Percentiles rank a stretch among this genome's conserved stretches.
Evolutionary conservation across 2,329 filamentous ascomycete species (phyloP).

Genomic region (Elsinoe perseae): DNA sequence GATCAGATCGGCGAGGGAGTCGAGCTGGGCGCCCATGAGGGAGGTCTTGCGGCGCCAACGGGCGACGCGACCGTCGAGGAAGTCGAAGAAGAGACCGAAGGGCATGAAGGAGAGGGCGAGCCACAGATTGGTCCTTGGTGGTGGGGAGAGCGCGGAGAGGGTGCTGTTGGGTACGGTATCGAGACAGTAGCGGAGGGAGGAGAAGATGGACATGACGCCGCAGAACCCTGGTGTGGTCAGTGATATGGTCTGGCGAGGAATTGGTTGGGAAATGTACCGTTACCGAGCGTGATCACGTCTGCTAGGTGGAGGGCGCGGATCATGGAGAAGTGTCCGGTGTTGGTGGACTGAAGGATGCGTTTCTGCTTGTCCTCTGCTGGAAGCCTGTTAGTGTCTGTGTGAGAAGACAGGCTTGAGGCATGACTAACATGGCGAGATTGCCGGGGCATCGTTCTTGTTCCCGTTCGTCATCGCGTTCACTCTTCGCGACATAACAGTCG

Average conservation of each 20-base stretch:
- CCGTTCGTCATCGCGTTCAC: conserved; percentile 9
- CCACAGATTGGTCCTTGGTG: conserved; percentile 62
- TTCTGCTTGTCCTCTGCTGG: conserved; percentile 68
- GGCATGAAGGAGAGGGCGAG: conserved; percentile 79
- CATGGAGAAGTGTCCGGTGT: conserved; percentile 63
- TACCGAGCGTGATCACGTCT: conserved; percentile 75
- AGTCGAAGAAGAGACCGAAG: conserved; percentile 92
- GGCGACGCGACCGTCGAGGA: conserved; percentile 94
- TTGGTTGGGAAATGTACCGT: conserved; percentile 42
- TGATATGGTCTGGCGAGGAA: conserved; percentile 1
- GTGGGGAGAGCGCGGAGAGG: conserved; percentile 16
- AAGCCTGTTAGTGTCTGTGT: not conserved
- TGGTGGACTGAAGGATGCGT: conserved; percentile 55
- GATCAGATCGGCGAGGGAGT: conserved; percentile 90
- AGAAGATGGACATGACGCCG: conserved; percentile 91
- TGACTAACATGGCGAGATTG: not conserved
- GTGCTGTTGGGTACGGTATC: conserved; percentile 33
- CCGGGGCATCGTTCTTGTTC: conserved; percentile 1
- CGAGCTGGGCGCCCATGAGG: conserved; percentile 94
- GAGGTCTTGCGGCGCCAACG: conserved; percentile 95
- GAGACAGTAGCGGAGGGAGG: conserved; percentile 86
- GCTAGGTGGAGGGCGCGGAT: conserved; percentile 62
- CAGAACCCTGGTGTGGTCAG: conserved; percentile 55
- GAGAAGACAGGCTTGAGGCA: not conserved
- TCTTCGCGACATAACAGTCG: conserved; percentile 11